Base-by-base conservation (phyloP, 768 basidiomycete species). In the Russula ochroleuca region DNA sequence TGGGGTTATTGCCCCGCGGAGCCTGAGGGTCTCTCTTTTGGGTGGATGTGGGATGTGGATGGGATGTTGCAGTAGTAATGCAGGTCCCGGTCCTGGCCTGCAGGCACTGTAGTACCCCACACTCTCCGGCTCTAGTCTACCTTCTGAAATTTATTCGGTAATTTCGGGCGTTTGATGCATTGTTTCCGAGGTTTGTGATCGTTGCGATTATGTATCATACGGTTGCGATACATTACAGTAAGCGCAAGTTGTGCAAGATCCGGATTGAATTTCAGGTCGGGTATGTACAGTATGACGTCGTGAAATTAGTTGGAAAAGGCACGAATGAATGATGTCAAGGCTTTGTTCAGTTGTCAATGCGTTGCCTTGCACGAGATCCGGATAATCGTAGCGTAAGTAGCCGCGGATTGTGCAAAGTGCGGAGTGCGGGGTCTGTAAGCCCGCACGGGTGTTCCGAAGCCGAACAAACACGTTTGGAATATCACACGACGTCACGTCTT, bases 401-500 rank as follows among this genome's bases (percentile, higher is more conserved):
- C n/a, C n/a, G n/a, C n/a, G n/a, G n/a, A n/a, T n/a, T n/a, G n/a
- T n/a, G n/a, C n/a, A n/a, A n/a, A 13, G n/a, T 21, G 45, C 45
- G 43, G 43, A 21, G 45, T 10, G 11, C 21, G 45, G 45, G 11
- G 45, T 21, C 45, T 7, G 45, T 47, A 47, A 47, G 45, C 45
- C 28, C 45, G 43, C 8, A 45, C 7, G 43, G 41, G 43, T 45
- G 43, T 43, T 53, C 59, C 59, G 33, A 60, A 52, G 59, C 59
- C 59, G 59, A 60, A 8, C 13, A 8, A 45, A n/a, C 43, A 1
- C 0, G 43, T 45, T n/a, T 45, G 43, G 43, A 45, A 47, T 47
- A 47, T 47, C 45, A 47, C 43, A 43, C n/a, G n/a, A n/a, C n/a
- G n/a, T n/a, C n/a, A n/a, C n/a, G n/a, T n/a, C n/a, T n/a, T n/a